Conservation (phyloP, 768 basidiomycete species). For the Suillus variegatus region DNA sequence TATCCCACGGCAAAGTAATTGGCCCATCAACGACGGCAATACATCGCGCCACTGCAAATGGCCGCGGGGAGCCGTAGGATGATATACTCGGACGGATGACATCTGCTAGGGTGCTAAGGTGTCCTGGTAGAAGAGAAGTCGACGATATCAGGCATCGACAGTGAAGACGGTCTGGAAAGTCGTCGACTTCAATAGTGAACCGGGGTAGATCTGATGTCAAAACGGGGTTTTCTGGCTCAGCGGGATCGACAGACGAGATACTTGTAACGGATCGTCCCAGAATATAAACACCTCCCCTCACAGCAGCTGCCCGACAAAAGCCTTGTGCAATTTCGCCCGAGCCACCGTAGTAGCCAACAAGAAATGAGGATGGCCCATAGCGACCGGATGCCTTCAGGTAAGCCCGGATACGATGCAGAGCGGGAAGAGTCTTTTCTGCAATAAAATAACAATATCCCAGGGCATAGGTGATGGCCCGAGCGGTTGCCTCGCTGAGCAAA, state of each 20-base stretch:
- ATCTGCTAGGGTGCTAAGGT: conserved; percentile 25
- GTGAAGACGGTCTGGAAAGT: conserved; percentile 58
- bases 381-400: conserved; percentile 81
- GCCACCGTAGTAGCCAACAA: conserved; percentile 95
- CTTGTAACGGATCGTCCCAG: conserved; percentile 48
- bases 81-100: conserved; percentile 14
- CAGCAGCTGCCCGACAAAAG: conserved; percentile 85
- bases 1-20: conserved; percentile 29
- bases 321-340: conserved; percentile 92
- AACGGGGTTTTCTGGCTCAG: conserved; percentile 20
- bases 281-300: conserved; percentile 74
- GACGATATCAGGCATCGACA: conserved; percentile 60
- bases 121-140: conserved; percentile 32
- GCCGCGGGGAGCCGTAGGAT: conserved; percentile 7
- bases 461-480: conserved; percentile 70
- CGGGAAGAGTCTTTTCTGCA: conserved; percentile 65
- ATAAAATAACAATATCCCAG: conserved; percentile 66
- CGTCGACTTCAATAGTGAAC: conserved; percentile 56
- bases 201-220: conserved; percentile 11
- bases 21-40: conserved; percentile 53
- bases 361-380: conserved; percentile 86
- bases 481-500: conserved; percentile 56
- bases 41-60: conserved; percentile 41
- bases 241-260: conserved; percentile 32
- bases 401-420: conserved; percentile 67